phyloP scores from a whole-genome alignment of 345 rosid genomes.

The Eucalyptus lansdowneana region DNA sequence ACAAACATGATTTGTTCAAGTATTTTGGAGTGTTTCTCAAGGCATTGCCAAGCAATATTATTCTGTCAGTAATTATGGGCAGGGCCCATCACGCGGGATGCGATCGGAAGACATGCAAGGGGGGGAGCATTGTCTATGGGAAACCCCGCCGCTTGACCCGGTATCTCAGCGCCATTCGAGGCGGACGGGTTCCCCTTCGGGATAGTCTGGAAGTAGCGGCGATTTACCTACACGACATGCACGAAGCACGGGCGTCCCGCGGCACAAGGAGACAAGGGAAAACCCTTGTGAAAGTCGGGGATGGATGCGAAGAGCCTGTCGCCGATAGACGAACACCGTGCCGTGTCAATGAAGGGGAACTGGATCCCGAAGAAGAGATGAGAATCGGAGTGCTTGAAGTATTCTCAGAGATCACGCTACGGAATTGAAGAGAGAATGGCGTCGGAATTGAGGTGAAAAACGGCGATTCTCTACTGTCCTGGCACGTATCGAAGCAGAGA shows the following conservation, averaged over 20 bases:
- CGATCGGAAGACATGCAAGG: neutral
- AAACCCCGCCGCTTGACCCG: neutral
- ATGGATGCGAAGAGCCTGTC: neutral
- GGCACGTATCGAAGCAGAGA: neutral
- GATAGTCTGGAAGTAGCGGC: neutral
- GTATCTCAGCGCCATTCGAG: neutral
- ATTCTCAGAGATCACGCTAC: neutral
- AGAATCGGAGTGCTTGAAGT: neutral
- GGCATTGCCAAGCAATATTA: neutral
- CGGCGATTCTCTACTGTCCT: neutral
- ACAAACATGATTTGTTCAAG: neutral
- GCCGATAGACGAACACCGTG: neutral
- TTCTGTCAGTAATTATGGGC: neutral
- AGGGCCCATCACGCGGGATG: neutral
- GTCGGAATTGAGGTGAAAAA: no score
- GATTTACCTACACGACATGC: neutral
- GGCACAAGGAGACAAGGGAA: neutral
- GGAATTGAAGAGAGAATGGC: neutral
- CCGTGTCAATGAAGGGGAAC: neutral
- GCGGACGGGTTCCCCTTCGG: neutral
- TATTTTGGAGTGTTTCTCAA: neutral
- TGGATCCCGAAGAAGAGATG: no score
- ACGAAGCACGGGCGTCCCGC: accelerated
- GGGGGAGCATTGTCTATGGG: neutral
- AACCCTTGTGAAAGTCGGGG: neutral